These are phyloP conservation scores for Psilocybe azurescens DNA, from an alignment of 768 basidiomycete species.

Conservation along the genomic window DNA sequence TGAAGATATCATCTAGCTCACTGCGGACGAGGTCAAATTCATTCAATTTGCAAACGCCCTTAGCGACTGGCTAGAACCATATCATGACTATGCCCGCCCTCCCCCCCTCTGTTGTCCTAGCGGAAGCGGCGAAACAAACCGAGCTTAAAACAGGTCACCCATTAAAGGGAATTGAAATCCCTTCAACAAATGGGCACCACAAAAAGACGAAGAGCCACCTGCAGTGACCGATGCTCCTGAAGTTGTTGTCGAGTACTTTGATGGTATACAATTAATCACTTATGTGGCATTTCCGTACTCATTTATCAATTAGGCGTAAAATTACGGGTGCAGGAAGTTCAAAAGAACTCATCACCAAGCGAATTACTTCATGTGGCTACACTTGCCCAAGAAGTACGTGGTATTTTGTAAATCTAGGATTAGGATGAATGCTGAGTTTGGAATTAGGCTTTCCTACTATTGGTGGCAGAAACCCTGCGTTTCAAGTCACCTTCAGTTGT, in stretches of 20 bases:
- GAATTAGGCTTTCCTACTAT: slow-evolving; percentile 72
- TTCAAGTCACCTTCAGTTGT: slow-evolving; percentile 75
- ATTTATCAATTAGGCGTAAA: slow-evolving; percentile 51
- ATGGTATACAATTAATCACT: slow-evolving; percentile 44
- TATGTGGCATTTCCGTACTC: not conserved
- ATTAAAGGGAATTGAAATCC: slow-evolving; percentile 64
- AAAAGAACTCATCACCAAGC: slow-evolving; percentile 47
- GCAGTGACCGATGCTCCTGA: slow-evolving; percentile 66
- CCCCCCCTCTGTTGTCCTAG: slow-evolving; percentile 69
- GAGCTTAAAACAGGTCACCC: slow-evolving; percentile 74
- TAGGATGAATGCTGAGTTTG: slow-evolving; percentile 6
- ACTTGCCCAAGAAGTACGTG: slow-evolving; percentile 72
- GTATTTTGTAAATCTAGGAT: not conserved
- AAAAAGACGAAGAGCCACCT: slow-evolving; percentile 77
- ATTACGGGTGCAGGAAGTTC: slow-evolving; percentile 50
- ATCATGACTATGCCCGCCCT: slow-evolving; percentile 77
- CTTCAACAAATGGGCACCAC: slow-evolving; percentile 46
- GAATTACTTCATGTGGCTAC: slow-evolving; percentile 76
- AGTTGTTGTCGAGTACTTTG: slow-evolving; percentile 61
- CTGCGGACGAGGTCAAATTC: slow-evolving; percentile 62
- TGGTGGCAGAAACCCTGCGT: slow-evolving; percentile 70
- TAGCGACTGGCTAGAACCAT: slow-evolving; percentile 78
- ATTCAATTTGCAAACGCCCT: slow-evolving; percentile 65
- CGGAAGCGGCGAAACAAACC: slow-evolving; percentile 75
- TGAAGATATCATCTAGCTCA: slow-evolving; percentile 51